Evolutionary conservation across 2,329 filamentous ascomycete species (phyloP), one percentile per base, ranked within the genome.

Genomic region (Aspergillus pseudoterreus): DNA sequence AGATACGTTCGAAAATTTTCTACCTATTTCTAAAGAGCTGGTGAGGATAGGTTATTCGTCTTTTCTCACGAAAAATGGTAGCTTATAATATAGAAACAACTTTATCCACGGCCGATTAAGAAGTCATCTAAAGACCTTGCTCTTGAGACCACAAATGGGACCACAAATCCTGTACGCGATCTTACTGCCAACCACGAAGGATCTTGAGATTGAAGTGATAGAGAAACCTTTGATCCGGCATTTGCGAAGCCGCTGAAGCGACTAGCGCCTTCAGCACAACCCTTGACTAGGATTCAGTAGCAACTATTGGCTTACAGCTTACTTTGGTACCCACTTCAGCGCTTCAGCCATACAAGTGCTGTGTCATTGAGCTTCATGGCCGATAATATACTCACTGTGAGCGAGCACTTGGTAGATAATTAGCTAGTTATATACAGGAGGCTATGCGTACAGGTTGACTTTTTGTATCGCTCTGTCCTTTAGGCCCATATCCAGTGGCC

Each of bases 221-320:
- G n/a, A n/a, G n/a, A n/a, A n/a, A n/a, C n/a, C n/a, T n/a, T n/a
- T n/a, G n/a, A n/a, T n/a, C 33, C 2, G 15, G 11, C n/a, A 14
- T 50, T 62, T 10, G 17, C 10, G 17, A 43, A 42, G 38, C 39
- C 15, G 39, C 39, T 43, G 17, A 43, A 43, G 39, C 12, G 17
- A 17, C 39, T 43, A 43, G 39, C 17, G 12, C 12, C 17, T 17
- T 43, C 17, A 43, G 39, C 39, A 9, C 39, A 43, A 43, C 8
- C 15, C 39, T 21, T 22, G 17, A 22, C 39, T 43, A 43, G 39
- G 39, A 22, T 43, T 43, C 39, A 21, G 39, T 43, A 43, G 39
- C 15, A 43, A 43, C 12, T 43, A 43, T 43, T 43, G 39, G 15
- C 39, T 43, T 43, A 43, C 15, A 43, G 39, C 9, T 43, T 43